Evolutionary conservation across 192 early-diverging fungal species (phyloP).

Genomic region (Entomortierella beljakovae): DNA sequence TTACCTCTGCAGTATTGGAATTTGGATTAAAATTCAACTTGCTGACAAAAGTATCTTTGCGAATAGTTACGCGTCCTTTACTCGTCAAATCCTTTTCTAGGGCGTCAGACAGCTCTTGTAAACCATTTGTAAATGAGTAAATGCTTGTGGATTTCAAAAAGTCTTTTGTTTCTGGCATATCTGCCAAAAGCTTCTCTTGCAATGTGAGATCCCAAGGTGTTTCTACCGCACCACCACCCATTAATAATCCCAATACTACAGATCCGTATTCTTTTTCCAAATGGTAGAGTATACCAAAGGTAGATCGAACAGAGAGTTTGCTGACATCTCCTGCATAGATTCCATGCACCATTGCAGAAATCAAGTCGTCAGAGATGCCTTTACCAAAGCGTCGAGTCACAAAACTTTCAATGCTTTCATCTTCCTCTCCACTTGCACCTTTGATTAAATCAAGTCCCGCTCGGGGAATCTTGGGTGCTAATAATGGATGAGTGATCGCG

Average conservation of each 20-base stretch:
- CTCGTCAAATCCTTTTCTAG: conserved; percentile 63
- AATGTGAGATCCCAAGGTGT: conserved; percentile 47
- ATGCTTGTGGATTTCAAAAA: conserved; percentile 75
- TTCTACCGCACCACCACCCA: conserved; percentile 51
- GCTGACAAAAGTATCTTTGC: conserved; percentile 56
- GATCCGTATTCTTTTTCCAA: conserved; percentile 71
- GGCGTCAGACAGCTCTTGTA: conserved; percentile 74
- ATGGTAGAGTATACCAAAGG: conserved; percentile 79
- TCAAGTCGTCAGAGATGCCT: conserved; percentile 81
- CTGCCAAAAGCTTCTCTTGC: conserved; percentile 26
- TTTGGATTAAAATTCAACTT: conserved; percentile 49
- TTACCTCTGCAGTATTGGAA: conserved; percentile 57
- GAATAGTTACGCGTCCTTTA: conserved; percentile 69
- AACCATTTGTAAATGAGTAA: conserved; percentile 85
- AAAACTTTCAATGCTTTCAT: conserved; percentile 92
- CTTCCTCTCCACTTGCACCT: conserved; percentile 36
- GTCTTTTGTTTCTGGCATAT: conserved; percentile 68
- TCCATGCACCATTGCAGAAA: conserved; percentile 91
- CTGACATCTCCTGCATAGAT: conserved; percentile 93
- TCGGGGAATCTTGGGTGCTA: conserved; percentile 65
- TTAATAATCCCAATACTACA: conserved; percentile 61
- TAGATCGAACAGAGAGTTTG: conserved; percentile 79
- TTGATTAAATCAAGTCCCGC: conserved; percentile 67
- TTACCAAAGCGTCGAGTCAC: conserved; percentile 80
- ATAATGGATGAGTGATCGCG: conserved; percentile 31